These are phyloP conservation scores for Suaeda aralocaspica DNA, from an alignment of 148 eudicot species.

Conservation along the genomic window DNA sequence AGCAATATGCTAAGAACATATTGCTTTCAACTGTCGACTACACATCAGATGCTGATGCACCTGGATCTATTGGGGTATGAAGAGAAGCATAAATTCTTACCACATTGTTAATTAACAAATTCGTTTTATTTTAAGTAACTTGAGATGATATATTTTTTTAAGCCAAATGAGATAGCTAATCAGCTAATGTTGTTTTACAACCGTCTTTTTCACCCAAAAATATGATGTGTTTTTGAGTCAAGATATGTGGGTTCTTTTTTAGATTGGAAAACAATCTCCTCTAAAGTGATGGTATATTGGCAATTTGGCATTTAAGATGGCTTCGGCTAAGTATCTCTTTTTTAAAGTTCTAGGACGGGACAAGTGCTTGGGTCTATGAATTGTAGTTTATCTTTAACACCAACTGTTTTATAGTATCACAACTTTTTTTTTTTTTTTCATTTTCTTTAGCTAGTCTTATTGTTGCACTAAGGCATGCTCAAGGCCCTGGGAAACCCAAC, in stretches of 20 bases:
- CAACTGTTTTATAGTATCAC: too few species aligned
- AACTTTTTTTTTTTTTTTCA: too few species aligned
- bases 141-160: background rate
- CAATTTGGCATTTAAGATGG: too few species aligned
- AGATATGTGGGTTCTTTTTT: background rate
- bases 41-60: conserved; percentile 37
- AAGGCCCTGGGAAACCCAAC: too few species aligned
- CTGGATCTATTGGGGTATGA: conserved; percentile 33
- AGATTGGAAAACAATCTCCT: background rate
- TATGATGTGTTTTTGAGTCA: background rate
- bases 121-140: background rate
- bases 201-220: background rate
- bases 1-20: conserved; percentile 72
- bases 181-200: too few species aligned
- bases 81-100: conserved; percentile 43
- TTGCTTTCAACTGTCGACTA: conserved; percentile 68
- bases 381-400: too few species aligned
- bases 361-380: too few species aligned
- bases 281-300: background rate
- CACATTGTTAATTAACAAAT: background rate
- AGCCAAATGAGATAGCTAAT: too few species aligned
- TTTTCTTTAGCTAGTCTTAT: too few species aligned
- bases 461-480: too few species aligned
- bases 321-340: too few species aligned
- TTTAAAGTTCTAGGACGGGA: too few species aligned